Evolutionary conservation across 116 monocot genomes (phyloP), one percentile per base, ranked within the genome.

Genomic region (Dioscorea cayenensis): DNA sequence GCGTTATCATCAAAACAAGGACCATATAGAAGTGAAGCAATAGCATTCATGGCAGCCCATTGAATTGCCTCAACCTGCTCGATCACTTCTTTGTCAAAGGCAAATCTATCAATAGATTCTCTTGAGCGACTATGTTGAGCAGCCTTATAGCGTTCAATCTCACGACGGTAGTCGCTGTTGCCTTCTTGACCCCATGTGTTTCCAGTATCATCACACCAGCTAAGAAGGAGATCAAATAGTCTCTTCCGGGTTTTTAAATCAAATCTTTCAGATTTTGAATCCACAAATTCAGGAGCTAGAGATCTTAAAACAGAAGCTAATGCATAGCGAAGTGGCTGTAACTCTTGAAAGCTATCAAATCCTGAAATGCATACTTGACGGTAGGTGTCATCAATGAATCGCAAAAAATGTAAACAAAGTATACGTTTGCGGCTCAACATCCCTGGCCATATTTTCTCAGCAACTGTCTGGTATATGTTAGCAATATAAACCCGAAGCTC

Each of bases 1-100:
- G 97, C 84, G 77, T 90, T 90, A 60, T 99, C 97, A 85, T 99
- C 97, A 77, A 99, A 99, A 64, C 90, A 99, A 71, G 97, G 89
- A 0, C 97, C 97, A 76, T 93, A 91, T 64, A 99, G 61, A 29
- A 99, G 84, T 78, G 97, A 93, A 25, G 90, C 93, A 82, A 99
- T 86, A 65, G 97, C 94, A 87, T 93, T 93, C 90, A 99, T 86
- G 18, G 93, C 82, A 38, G 78, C 86, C 97, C 97, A 99, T 59
- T 90, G 93, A 62, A 93, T 80, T 64, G 97, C 86, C 69, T 99
- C 97, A 25, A 82, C 75, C 69, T 93, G 90, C 66, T 99, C 97
- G 69, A 84, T 27, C 49, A 88, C 74, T 52, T 99, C 97, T 75
- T 84, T 90, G 60, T 99, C 97, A 83, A 99, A 99, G 49, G 79